phyloP scores from a whole-genome alignment of 2,329 filamentous ascomycete species.

The Dryadomyces quercus-mongolicae region DNA sequence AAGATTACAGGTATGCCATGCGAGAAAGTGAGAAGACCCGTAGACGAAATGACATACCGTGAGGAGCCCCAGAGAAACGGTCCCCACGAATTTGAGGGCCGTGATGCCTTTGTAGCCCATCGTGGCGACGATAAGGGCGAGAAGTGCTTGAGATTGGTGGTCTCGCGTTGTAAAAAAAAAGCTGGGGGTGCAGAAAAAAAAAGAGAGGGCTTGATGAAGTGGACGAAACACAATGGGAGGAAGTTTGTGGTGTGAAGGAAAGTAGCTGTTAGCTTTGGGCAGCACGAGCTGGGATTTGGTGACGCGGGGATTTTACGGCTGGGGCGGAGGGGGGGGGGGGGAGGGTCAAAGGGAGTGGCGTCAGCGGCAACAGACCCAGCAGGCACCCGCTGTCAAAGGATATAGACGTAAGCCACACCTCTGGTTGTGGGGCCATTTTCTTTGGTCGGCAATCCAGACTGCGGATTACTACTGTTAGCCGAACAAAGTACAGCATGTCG shows the following conservation, averaged over 20 bases:
- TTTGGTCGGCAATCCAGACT: background rate
- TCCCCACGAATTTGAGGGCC: slow-evolving; percentile 84
- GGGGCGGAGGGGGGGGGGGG: background rate
- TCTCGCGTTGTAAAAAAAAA: background rate
- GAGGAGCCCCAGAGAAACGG: slow-evolving; percentile 74
- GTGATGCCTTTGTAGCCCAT: slow-evolving; percentile 63
- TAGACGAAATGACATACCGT: slow-evolving; percentile 43
- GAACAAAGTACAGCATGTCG: too few species aligned
- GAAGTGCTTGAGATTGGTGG: too few species aligned
- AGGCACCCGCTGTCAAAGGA: background rate
- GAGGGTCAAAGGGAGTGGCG: background rate
- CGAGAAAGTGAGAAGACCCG: background rate
- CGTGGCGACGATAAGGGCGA: slow-evolving; percentile 7
- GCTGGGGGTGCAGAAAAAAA: background rate
- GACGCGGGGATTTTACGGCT: slow-evolving; percentile 4
- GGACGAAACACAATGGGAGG: background rate
- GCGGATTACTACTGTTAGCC: too few species aligned
- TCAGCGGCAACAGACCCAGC: background rate
- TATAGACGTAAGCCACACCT: background rate
- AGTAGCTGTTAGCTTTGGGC: background rate
- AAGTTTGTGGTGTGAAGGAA: background rate
- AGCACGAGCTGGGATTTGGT: background rate
- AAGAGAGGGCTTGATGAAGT: background rate
- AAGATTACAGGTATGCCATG: background rate
- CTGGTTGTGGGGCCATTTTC: background rate